phyloP scores from a whole-genome alignment of 192 early-diverging fungal species.

The Coemansia sp. region DNA sequence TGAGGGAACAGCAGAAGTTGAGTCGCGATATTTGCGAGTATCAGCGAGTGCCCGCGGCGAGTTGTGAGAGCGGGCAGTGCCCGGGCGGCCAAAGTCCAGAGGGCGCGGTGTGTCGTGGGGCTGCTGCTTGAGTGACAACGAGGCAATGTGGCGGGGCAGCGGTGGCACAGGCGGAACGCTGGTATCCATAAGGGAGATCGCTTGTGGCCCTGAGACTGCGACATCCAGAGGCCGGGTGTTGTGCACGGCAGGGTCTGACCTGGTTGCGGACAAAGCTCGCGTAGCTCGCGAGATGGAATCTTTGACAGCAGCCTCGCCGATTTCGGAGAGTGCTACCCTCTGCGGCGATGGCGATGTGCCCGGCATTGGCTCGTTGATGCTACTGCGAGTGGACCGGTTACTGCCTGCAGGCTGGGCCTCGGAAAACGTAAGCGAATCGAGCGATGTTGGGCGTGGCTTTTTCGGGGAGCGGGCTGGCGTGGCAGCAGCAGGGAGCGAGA shows the following conservation, averaged over 20 bases:
- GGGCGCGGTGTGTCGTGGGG: slow-evolving; percentile 18
- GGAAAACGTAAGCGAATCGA: slow-evolving; percentile 33
- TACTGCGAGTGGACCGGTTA: slow-evolving; percentile 34
- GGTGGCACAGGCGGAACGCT: slow-evolving; percentile 41
- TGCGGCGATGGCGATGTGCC: slow-evolving; percentile 9
- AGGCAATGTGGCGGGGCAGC: slow-evolving; percentile 22
- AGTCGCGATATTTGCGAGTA: slow-evolving; percentile 31
- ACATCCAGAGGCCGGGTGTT: neutral
- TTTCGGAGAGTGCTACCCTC: slow-evolving; percentile 18
- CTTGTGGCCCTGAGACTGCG: neutral
- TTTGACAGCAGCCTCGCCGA: slow-evolving; percentile 18
- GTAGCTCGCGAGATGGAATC: slow-evolving; percentile 13
- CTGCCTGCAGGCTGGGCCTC: slow-evolving; percentile 28
- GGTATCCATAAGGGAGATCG: neutral
- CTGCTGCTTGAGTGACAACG: neutral
- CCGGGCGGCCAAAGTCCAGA: slow-evolving; percentile 10
- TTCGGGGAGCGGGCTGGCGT: slow-evolving; percentile 9
- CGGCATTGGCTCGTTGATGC: slow-evolving; percentile 5
- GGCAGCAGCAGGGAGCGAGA: neutral
- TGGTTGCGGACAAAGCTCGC: slow-evolving; percentile 6
- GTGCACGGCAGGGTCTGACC: neutral
- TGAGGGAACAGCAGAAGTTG: slow-evolving; percentile 19
- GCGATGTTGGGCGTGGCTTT: slow-evolving; percentile 29
- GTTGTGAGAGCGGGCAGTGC: slow-evolving; percentile 18
- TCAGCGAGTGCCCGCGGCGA: slow-evolving; percentile 25